Base-by-base conservation (phyloP, 176 grass and related monocot genomes). In the Musa beccarii region DNA sequence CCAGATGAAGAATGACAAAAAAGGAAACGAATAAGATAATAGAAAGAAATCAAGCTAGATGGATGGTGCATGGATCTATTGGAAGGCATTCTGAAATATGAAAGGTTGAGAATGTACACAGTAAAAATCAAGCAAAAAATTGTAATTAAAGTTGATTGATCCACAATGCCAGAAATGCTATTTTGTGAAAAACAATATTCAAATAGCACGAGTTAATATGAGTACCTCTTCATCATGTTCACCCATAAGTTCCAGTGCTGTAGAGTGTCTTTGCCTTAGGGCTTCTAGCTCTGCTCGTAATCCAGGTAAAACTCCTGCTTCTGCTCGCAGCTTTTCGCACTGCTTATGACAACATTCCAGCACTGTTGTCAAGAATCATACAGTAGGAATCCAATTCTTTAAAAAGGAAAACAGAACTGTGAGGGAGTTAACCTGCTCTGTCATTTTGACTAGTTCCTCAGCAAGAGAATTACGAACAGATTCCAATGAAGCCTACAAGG, bases 201-300 rank as follows among this genome's bases (percentile, higher is more conserved):
- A 66, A 59, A 43, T 14, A 22, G 69, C 53, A 83, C 54, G 25
- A 63, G 12, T 1, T 2, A 54, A 66, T 1, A 81, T 24, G 1
- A 14, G 56, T 82, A 99, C 96, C 96, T 95, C 96, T 95, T 99
- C 96, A 81, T 99, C 96, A 76, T 91, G 96, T 84, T 99, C 96
- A 22, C 96, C 96, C 96, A 95, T 99, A 80, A 99, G 91, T 83
- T 99, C 96, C 52, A 99, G 79, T 59, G 96, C 96, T 71, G 92
- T 80, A 59, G 88, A 89, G 64, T 99, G 91, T 68, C 96, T 94
- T 84, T 84, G 89, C 86, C 92, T 89, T 68, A 99, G 81, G 66
- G 96, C 96, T 76, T 99, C 91, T 52, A 99, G 72, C 72, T 99
- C 96, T 13, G 88, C 91, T 76, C 79, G 88, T 81, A 99, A 83